These are phyloP conservation scores for Colletotrichum shisoi DNA, from an alignment of 2,329 filamentous ascomycete genomes.

Conservation along the genomic window DNA sequence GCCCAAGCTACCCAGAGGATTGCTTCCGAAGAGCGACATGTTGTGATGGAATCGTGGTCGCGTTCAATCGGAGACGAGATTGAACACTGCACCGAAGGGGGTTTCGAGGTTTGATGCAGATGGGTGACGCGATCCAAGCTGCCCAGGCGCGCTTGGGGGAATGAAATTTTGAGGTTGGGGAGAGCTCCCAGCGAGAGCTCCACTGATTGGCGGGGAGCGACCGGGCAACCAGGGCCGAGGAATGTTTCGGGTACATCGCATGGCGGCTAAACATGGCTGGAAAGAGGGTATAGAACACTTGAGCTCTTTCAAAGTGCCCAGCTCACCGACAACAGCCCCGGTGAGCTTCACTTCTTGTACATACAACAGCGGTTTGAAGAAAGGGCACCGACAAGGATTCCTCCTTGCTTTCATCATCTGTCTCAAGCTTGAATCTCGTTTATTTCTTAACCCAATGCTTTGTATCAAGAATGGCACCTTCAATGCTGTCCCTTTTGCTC, in stretches of 20 bases:
- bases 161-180: constrained; percentile 38
- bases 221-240: constrained; percentile 33
- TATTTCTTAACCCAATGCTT: no score
- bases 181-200: constrained; percentile 37
- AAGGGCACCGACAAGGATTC: background rate
- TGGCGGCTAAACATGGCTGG: background rate
- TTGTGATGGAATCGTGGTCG: constrained; percentile 13
- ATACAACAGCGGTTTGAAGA: background rate
- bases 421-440: no score
- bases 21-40: constrained; percentile 41
- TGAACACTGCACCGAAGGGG: constrained; percentile 18
- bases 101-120: constrained; percentile 7
- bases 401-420: background rate
- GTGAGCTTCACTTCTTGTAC: constrained; percentile 5
- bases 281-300: background rate
- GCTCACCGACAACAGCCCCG: constrained; percentile 22
- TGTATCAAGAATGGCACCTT: no score
- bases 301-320: background rate
- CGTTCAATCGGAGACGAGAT: constrained; percentile 14
- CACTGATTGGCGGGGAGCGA: constrained; percentile 39
- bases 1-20: constrained; percentile 40
- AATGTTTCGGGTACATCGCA: constrained; percentile 2
- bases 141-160: constrained; percentile 30
- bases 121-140: constrained; percentile 14
- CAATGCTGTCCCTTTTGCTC: background rate